Conservation (phyloP, 768 basidiomycete genomes). For the Lentinula boryana region DNA sequence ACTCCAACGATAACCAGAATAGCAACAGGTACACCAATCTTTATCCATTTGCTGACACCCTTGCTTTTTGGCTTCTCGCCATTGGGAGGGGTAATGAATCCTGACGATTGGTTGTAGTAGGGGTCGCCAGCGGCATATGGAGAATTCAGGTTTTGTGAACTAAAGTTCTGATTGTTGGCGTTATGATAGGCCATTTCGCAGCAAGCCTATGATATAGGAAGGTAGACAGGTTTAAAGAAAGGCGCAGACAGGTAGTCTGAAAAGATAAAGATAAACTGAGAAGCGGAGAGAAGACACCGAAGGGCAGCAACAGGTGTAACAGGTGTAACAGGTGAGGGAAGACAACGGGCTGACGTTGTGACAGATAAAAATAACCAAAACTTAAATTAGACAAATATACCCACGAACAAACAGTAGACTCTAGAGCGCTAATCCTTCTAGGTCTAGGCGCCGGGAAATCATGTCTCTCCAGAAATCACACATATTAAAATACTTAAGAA, state of each 20-base stretch:
- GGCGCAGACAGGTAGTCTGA: conserved; percentile 7
- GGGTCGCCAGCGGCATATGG: conserved; percentile 57
- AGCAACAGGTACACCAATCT: conserved; percentile 63
- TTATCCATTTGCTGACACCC: conserved; percentile 64
- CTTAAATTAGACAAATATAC: neutral
- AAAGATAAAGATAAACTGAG: neutral
- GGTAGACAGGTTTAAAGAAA: neutral
- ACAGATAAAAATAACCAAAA: neutral
- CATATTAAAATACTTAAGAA: too few species aligned
- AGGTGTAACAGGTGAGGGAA: neutral
- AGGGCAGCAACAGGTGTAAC: neutral
- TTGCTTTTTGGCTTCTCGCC: conserved; percentile 33
- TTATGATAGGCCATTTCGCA: conserved; percentile 3
- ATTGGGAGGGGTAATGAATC: conserved; percentile 50
- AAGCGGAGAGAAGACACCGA: neutral
- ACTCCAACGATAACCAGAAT: conserved; percentile 60
- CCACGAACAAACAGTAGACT: too few species aligned
- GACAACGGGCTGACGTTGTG: neutral
- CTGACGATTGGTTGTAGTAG: conserved; percentile 65
- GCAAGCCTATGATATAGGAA: neutral
- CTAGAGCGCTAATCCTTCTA: too few species aligned
- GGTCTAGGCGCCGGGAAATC: too few species aligned
- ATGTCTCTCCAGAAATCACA: too few species aligned
- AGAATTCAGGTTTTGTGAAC: conserved; percentile 14
- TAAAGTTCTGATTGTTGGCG: conserved; percentile 2